Evolutionary conservation across 2,329 filamentous ascomycete species (phyloP), one percentile per base, ranked within the genome.

Genomic region (Fusarium nanum): DNA sequence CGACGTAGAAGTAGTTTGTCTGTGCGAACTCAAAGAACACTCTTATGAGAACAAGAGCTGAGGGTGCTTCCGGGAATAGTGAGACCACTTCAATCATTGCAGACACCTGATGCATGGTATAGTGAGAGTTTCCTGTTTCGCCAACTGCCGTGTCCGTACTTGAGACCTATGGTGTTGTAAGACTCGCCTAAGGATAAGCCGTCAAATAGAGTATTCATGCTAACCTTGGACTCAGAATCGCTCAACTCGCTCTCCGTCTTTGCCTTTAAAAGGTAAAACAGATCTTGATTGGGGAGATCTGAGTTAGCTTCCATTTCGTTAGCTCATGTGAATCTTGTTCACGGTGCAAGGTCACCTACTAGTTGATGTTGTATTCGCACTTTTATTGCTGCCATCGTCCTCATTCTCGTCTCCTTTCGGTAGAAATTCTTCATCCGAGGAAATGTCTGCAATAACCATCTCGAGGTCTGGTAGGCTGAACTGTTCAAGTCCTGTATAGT

Each of bases 1-100:
- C 71, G 20, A 72, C 60, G 23, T 72, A 74, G 25, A 72, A 74
- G 44, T 74, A 74, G 23, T 75, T 72, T 20, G 72, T 73, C 37
- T 75, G 68, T 1, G 56, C 68, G 7, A 75, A 56, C 27, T 75
- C 62, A 44, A 74, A 72, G 54, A 74, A 73, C 13, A 73, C 60
- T 28, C 69, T 54, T n/a, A 73, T 37, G 0, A 74, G 64, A 6
- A 65, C 20, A 8, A 63, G 41, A 1, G 70, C 68, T 11, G 62
- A 60, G 16, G 69, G 54, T 1, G 57, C 55, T 9, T 61, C 59
- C 1, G 72, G 72, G 7, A 72, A 74, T 7, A 72, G 41, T 0
- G 72, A 72, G 6, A 55, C 52, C 2, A 66, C 61, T 18, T 72
- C 63, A 3, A 70, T 50, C 6, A 74, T 64, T 5, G 64, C 23